A percentile compares a stretch with the other conserved stretches of the same genome.
Evolutionary conservation across 306 rosid genomes (phyloP).

Genomic region (Sindora glabra): DNA sequence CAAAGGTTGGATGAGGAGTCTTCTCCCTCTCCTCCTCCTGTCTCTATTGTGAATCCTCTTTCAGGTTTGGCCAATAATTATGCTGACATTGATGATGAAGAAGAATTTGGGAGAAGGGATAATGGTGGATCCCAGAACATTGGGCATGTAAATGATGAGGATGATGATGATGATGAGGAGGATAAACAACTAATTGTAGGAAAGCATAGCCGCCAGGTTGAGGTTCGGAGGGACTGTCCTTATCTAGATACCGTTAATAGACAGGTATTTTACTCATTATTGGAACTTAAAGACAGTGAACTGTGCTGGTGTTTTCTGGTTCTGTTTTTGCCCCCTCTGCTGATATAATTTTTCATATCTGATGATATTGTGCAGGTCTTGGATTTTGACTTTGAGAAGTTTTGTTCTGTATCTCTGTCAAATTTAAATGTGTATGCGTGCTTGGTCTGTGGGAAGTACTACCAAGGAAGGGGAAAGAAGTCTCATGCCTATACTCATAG

Average conservation of each 20-base stretch:
- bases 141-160: conserved; percentile 33
- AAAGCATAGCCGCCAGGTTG: conserved; percentile 62
- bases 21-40: conserved; percentile 32
- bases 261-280: conserved; percentile 52
- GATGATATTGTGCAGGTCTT: conserved; percentile 54
- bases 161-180: conserved; percentile 41
- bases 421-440: conserved; percentile 94
- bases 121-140: conserved; percentile 21
- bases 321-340: background rate
- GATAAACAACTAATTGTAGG: conserved; percentile 38
- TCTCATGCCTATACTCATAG: conserved; percentile 99
- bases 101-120: conserved; percentile 19
- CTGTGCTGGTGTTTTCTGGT: background rate
- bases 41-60: conserved; percentile 37
- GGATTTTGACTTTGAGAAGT: conserved; percentile 96
- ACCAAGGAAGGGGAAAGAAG: conserved; percentile 92
- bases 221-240: conserved; percentile 91
- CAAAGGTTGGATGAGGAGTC: conserved; percentile 22
- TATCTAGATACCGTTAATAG: conserved; percentile 95
- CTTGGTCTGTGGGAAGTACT: conserved; percentile 91
- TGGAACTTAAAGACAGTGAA: background rate
- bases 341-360: background rate
- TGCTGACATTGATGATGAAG: conserved; percentile 48
- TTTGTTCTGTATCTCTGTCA: conserved; percentile 83
- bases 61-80: conserved; percentile 47